Base-by-base conservation (phyloP, 495 filamentous ascomycete genomes). In the Haplographium delicatum region DNA sequence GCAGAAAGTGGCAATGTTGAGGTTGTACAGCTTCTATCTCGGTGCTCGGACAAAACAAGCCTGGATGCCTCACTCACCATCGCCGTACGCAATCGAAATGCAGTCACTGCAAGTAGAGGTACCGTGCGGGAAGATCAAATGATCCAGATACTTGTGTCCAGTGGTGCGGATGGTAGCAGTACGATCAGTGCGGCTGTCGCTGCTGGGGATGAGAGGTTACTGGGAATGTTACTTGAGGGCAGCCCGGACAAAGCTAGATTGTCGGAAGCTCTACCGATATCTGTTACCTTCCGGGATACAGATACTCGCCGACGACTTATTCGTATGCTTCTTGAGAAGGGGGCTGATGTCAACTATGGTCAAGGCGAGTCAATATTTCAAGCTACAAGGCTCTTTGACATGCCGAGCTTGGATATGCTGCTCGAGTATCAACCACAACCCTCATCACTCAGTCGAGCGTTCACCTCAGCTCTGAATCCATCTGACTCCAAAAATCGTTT, bases 291-390 rank as follows among this genome's bases (percentile, higher is more conserved):
- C 33, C 38, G 33, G 24, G 38, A 38, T 11, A 46, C 28, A n/a
- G 28, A 45, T 10, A 27, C 34, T 3, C 39, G 47, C 27, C 47
- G 33, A 23, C 39, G 47, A 30, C 27, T 56, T 26, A 33, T 11
- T 26, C 24, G 23, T 4, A 47, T 57, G 34, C 48, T 58, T 16
- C 45, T 58, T 43, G 25, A 40, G 1, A 47, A 52, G 28, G 50
- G 50, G 8, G 50, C 56, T 5, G 50, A 58, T 49, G 50, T 58
- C 15, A 54, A 54, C 11, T 16, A 15, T n/a, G 16, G 24, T 15
- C 22, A 25, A 0, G 54, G 54, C 43, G 27, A 49, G 25, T 24
- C 44, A 4, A 45, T 57, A 22, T 24, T 44, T 8, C 49, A 28
- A 28, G 49, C 54, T 13, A 53, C 50, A 19, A 34, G 38, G 23